phyloP scores from a whole-genome alignment of 441 rosid genomes.

The Aquilaria agallochum region DNA sequence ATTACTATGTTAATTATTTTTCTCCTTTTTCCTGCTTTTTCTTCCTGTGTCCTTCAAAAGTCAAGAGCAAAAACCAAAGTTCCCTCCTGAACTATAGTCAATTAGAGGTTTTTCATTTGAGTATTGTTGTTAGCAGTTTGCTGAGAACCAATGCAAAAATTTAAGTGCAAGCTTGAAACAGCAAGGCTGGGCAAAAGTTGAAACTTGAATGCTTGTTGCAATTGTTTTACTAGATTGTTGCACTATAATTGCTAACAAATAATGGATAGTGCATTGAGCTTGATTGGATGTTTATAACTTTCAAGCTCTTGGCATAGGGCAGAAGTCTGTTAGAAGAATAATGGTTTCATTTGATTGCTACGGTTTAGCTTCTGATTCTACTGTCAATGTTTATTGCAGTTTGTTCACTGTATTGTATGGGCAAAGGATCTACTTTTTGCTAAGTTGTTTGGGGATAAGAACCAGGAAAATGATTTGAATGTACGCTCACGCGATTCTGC shows the following conservation, averaged over 20 bases:
- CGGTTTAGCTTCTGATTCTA: slow-evolving; percentile 1
- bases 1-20: slow-evolving; percentile 1
- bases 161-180: no score
- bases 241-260: no score
- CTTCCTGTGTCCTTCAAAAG: no score
- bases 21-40: not conserved
- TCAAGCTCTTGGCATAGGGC: not conserved
- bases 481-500: slow-evolving; percentile 73
- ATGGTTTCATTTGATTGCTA: slow-evolving; percentile 1
- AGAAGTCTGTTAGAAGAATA: not conserved
- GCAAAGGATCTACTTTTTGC: slow-evolving; percentile 97
- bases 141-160: no score
- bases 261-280: no score
- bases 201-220: no score
- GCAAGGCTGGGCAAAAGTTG: no score
- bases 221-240: no score
- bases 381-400: slow-evolving; percentile 45
- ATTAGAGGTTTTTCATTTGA: no score
- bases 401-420: slow-evolving; percentile 99
- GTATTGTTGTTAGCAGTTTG: no score
- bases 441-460: slow-evolving; percentile 93
- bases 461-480: slow-evolving; percentile 92
- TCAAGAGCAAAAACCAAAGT: no score
- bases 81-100: no score
- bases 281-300: not conserved